Conservation (phyloP, 495 filamentous ascomycete genomes). For the Parachaetomium inaequale region DNA sequence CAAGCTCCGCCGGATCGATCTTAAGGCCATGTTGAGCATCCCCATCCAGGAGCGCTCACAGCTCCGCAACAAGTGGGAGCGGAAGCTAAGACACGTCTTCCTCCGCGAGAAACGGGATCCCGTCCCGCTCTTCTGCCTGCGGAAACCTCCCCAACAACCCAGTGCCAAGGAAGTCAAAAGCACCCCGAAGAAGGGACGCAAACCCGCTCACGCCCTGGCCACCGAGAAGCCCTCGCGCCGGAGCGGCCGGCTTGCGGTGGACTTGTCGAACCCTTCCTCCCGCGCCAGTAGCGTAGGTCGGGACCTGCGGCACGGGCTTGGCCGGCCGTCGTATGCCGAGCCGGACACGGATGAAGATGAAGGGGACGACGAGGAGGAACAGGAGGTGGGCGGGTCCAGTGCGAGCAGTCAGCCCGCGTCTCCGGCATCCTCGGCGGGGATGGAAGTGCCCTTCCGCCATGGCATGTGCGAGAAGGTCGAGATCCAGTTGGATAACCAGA, state of each 20-base stretch:
- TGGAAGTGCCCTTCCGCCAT: constrained; percentile 49
- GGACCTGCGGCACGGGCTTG: constrained; percentile 14
- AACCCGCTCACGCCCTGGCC: neutral
- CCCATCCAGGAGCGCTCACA: constrained; percentile 73
- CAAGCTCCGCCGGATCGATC: constrained; percentile 59
- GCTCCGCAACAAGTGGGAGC: constrained; percentile 70
- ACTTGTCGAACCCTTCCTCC: constrained; percentile 22
- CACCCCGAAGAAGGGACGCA: neutral
- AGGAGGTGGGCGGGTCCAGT: neutral
- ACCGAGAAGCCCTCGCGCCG: constrained; percentile 17
- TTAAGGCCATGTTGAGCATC: constrained; percentile 70
- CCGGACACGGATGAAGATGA: constrained; percentile 37
- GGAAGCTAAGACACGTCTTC: constrained; percentile 61
- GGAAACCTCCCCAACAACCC: constrained; percentile 17
- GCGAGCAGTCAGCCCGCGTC: neutral
- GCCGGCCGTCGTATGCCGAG: constrained; percentile 30
- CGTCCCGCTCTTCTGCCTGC: constrained; percentile 31
- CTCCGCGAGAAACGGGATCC: constrained; percentile 54
- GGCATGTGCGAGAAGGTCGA: constrained; percentile 79
- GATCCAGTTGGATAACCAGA: constrained; percentile 77
- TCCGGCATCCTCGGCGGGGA: neutral
- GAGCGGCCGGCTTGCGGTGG: constrained; percentile 26
- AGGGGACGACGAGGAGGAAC: constrained; percentile 6
- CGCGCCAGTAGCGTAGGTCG: constrained; percentile 23
- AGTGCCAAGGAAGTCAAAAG: neutral